Evolutionary conservation across 306 rosid genomes (phyloP).

Genomic region (Rosa rugosa): DNA sequence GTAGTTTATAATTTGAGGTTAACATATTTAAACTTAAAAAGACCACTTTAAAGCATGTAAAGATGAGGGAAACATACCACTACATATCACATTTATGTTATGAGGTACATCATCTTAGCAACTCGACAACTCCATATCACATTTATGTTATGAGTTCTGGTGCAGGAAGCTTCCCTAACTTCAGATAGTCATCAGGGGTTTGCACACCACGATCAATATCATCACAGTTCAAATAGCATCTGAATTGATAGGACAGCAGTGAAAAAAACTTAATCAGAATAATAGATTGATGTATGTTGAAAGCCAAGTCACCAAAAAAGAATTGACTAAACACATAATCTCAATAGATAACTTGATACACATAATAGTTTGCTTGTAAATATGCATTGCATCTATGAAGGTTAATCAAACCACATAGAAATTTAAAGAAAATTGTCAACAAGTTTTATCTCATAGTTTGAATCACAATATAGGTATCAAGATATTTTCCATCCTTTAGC

Average conservation of each 20-base stretch:
- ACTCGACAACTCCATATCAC: too few relatives aligned
- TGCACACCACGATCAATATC: conserved; percentile 63
- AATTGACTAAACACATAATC: neutral
- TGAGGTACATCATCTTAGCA: too few relatives aligned
- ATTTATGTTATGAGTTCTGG: conserved; percentile 33
- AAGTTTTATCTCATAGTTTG: conserved; percentile 56
- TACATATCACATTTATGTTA: too few relatives aligned
- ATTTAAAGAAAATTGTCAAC: neutral
- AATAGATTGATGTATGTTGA: neutral
- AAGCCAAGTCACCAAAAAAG: neutral
- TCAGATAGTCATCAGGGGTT: conserved; percentile 53
- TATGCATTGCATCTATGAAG: neutral
- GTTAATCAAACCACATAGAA: neutral
- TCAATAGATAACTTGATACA: neutral
- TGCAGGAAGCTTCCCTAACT: conserved; percentile 34
- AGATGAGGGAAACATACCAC: too few relatives aligned
- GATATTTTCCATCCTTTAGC: conserved; percentile 67
- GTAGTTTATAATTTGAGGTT: too few relatives aligned
- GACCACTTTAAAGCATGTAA: too few relatives aligned
- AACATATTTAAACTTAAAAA: too few relatives aligned
- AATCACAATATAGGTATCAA: conserved; percentile 42
- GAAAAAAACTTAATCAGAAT: conserved; percentile 3
- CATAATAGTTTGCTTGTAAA: neutral
- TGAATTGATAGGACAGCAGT: conserved; percentile 37
- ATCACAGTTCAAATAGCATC: conserved; percentile 38